Percentiles rank a stretch among this genome's conserved stretches.
Evolutionary conservation across 2,329 filamentous ascomycete species (phyloP).

Genomic region (Calonectria pseudoturangicola): DNA sequence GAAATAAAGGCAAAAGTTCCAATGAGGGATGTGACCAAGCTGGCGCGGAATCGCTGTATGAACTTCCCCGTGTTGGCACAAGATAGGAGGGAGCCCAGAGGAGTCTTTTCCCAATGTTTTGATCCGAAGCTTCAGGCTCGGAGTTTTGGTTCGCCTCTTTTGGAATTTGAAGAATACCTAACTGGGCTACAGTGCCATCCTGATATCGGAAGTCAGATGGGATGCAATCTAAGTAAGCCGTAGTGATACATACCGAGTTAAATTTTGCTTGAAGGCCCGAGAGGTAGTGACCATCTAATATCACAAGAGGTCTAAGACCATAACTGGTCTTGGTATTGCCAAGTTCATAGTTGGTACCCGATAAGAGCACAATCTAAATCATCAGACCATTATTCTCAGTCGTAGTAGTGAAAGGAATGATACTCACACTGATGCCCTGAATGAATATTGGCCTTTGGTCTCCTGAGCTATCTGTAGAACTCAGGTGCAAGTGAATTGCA

Average conservation of each 20-base stretch:
- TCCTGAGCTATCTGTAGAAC: too few species aligned
- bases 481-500: conserved; percentile 7
- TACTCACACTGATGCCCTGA: conserved; percentile 1
- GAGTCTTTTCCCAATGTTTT: background rate
- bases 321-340: background rate
- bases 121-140: background rate
- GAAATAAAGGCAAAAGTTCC: conserved; percentile 5
- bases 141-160: background rate
- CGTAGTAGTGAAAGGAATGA: too few species aligned
- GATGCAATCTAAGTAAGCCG: background rate
- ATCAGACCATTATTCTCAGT: background rate
- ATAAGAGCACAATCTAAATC: background rate
- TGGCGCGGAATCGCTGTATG: background rate
- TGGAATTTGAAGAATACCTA: conserved; percentile 23
- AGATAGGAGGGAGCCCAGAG: conserved; percentile 18
- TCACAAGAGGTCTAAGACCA: conserved; percentile 11
- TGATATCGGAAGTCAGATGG: background rate
- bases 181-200: conserved; percentile 26
- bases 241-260: conserved; percentile 6
- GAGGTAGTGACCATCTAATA: background rate
- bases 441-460: background rate
- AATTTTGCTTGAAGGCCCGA: conserved; percentile 27
- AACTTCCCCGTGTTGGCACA: background rate
- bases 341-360: background rate
- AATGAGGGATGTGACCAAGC: conserved; percentile 16